Conservation (phyloP, 768 basidiomycete genomes). For the Termitomyces sp. region DNA sequence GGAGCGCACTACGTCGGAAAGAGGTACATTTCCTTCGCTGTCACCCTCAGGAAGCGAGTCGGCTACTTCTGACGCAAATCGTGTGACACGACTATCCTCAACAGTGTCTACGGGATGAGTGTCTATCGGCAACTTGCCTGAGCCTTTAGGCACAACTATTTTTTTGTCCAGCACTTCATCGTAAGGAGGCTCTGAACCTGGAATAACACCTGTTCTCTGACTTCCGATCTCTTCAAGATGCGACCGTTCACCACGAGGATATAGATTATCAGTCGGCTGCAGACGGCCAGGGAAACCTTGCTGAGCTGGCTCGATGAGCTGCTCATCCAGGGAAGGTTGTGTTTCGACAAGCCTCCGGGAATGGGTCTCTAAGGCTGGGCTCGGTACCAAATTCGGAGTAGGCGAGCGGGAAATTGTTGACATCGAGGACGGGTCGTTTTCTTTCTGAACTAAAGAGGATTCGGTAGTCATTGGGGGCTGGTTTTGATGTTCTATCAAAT, state of each 20-base stretch:
- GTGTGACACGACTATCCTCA: constrained; percentile 21
- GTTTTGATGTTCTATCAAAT: constrained; percentile 4
- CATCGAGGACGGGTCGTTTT: background rate
- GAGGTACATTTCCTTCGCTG: constrained; percentile 42
- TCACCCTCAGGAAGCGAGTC: constrained; percentile 19
- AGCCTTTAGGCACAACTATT: background rate
- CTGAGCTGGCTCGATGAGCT: constrained; percentile 7
- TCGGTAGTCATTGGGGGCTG: background rate
- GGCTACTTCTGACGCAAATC: background rate
- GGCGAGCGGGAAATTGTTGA: background rate
- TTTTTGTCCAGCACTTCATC: constrained; percentile 18
- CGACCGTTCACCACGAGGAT: constrained; percentile 2
- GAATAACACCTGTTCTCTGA: constrained; percentile 48
- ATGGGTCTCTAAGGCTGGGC: background rate
- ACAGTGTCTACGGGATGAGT: constrained; percentile 18
- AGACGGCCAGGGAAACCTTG: constrained; percentile 6
- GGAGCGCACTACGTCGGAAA: constrained; percentile 26
- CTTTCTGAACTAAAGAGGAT: background rate
- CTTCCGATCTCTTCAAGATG: constrained; percentile 10
- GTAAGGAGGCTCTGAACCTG: constrained; percentile 59
- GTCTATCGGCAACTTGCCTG: background rate
- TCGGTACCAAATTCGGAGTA: background rate
- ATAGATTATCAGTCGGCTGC: background rate
- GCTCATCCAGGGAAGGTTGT: constrained; percentile 18
- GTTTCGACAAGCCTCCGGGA: constrained; percentile 19